These are phyloP conservation scores for Phytophthora agathidicida DNA, from an alignment of 352 stramenopile genomes.

Conservation along the genomic window DNA sequence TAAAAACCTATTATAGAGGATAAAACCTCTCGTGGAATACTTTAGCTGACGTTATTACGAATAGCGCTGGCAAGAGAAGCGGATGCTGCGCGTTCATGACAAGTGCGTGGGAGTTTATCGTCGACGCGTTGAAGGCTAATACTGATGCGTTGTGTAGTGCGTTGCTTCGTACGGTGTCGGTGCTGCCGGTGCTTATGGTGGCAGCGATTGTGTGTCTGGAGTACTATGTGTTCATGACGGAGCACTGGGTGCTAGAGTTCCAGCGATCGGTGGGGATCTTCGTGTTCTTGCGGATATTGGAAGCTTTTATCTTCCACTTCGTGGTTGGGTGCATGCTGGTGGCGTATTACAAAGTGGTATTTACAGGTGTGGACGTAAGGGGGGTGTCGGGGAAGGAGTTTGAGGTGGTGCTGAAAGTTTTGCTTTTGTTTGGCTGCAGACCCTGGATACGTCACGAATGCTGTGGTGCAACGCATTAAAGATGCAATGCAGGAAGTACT, in stretches of 20 bases:
- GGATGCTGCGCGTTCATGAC: constrained; percentile 79
- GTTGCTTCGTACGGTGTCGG: constrained; percentile 65
- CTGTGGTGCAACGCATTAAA: constrained; percentile 61
- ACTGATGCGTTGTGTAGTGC: constrained; percentile 31
- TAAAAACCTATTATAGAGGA: too few relatives aligned
- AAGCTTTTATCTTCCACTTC: constrained; percentile 67
- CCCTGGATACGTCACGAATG: constrained; percentile 77
- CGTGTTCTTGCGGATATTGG: constrained; percentile 34
- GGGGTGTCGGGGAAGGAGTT: background rate
- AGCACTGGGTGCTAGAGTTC: constrained; percentile 53
- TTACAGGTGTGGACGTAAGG: constrained; percentile 53
- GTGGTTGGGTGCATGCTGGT: constrained; percentile 52
- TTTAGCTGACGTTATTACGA: too few relatives aligned
- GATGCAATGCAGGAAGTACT: constrained; percentile 70
- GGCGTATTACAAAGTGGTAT: constrained; percentile 76
- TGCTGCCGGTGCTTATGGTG: constrained; percentile 70
- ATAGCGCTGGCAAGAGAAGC: background rate
- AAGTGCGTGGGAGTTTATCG: constrained; percentile 41
- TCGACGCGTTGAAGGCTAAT: background rate
- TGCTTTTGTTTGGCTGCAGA: constrained; percentile 42
- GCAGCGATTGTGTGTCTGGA: constrained; percentile 62
- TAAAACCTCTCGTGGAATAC: too few relatives aligned
- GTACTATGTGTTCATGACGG: constrained; percentile 69
- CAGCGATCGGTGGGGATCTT: constrained; percentile 19
- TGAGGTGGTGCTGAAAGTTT: background rate